A percentile compares a stretch with the other conserved stretches of the same genome.
Conservation (phyloP, 768 basidiomycete genomes). For the Nidula microcarpa region DNA sequence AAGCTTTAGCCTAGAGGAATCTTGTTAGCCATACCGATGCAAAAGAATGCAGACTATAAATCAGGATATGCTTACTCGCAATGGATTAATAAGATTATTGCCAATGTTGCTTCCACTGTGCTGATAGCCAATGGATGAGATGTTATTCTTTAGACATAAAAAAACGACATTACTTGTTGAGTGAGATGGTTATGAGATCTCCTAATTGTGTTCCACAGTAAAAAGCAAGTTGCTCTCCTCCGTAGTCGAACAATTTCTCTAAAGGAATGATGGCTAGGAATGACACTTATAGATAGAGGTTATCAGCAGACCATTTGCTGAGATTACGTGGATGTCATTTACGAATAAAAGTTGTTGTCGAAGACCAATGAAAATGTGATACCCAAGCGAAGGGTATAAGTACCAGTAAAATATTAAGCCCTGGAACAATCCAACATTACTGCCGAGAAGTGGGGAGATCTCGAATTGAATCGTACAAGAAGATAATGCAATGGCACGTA, state of each 20-base stretch:
- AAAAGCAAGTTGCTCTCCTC: slow-evolving; percentile 50
- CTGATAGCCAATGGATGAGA: slow-evolving; percentile 24
- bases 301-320: neutral
- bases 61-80: slow-evolving; percentile 55
- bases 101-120: slow-evolving; percentile 68
- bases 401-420: slow-evolving; percentile 55
- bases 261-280: slow-evolving; percentile 67
- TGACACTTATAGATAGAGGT: slow-evolving; percentile 37
- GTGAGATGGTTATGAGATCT: slow-evolving; percentile 60
- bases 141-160: neutral
- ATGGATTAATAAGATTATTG: slow-evolving; percentile 63
- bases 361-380: slow-evolving; percentile 45
- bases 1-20: slow-evolving; percentile 45
- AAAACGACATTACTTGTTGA: slow-evolving; percentile 50
- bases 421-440: slow-evolving; percentile 20
- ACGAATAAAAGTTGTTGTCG: slow-evolving; percentile 42
- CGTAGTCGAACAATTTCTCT: slow-evolving; percentile 65
- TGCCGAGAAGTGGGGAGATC: no score
- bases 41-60: no score
- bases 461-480: slow-evolving; percentile 36
- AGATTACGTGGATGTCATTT: slow-evolving; percentile 13
- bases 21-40: no score
- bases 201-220: slow-evolving; percentile 64
- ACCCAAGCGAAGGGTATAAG: slow-evolving; percentile 62
- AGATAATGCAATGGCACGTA: slow-evolving; percentile 42